A percentile compares a stretch with the other conserved stretches of the same genome.
phyloP scores from a whole-genome alignment of 2,329 filamentous ascomycete genomes.

The Aspergillus versicolor region DNA sequence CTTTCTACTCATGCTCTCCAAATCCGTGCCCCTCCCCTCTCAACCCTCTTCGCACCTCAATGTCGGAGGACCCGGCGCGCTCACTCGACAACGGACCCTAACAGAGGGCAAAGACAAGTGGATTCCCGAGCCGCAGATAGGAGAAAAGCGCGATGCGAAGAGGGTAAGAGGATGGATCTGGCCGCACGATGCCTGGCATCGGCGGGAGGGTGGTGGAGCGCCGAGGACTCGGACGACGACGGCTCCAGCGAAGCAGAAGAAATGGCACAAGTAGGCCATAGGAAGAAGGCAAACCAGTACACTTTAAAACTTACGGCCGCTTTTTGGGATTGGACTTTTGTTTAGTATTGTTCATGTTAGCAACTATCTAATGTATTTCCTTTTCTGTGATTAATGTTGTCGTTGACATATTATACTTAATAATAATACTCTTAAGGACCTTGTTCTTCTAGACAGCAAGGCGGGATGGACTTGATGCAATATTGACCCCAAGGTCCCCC shows the following conservation, averaged over 20 bases:
- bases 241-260: conserved; percentile 27
- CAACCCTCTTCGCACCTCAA: conserved; percentile 60
- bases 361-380: conserved; percentile 13
- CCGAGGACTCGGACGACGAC: conserved; percentile 24
- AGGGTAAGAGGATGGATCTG: conserved; percentile 61
- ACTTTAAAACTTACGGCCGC: neutral
- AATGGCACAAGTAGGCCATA: conserved; percentile 40
- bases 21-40: conserved; percentile 57
- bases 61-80: conserved; percentile 57
- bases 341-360: neutral
- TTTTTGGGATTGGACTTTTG: neutral
- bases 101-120: conserved; percentile 57
- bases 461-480: too few relatives aligned
- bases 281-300: conserved; percentile 21
- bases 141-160: conserved; percentile 63
- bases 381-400: neutral
- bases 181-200: conserved; percentile 60
- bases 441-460: too few relatives aligned
- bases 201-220: conserved; percentile 50
- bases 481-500: conserved; percentile 29
- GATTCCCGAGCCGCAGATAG: conserved; percentile 61
- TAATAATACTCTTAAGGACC: neutral
- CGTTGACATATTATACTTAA: neutral
- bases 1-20: conserved; percentile 66
- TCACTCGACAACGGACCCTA: conserved; percentile 56